Conservation (phyloP, 108 stramenopile species). For the Fistulifera solaris region DNA sequence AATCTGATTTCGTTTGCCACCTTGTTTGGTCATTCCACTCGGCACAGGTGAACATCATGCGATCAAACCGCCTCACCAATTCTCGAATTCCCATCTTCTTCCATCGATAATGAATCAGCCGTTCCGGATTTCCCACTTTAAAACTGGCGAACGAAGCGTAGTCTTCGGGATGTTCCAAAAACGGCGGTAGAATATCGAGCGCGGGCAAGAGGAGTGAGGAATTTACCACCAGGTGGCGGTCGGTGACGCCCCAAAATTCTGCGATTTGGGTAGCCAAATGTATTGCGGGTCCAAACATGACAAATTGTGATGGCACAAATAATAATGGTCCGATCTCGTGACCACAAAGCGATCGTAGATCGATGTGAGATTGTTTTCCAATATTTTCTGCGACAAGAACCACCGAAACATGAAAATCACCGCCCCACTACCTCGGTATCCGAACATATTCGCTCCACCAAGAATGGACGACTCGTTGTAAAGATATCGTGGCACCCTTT, state of each 20-base stretch:
- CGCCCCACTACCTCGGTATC: constrained; percentile 10
- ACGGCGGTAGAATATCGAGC: constrained; percentile 23
- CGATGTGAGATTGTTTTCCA: not conserved
- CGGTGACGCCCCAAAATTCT: constrained; percentile 24
- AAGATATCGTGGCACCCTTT: not conserved
- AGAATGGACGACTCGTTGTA: constrained; percentile 2
- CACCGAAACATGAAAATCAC: constrained; percentile 31
- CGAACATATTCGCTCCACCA: constrained; percentile 10
- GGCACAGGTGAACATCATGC: constrained; percentile 35
- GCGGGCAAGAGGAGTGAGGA: constrained; percentile 12
- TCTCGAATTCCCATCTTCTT: constrained; percentile 6
- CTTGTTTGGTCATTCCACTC: constrained; percentile 14
- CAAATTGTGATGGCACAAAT: constrained; percentile 17
- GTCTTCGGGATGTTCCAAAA: constrained; percentile 10
- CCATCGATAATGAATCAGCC: constrained; percentile 15
- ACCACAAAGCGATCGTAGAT: constrained; percentile 31
- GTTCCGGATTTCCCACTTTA: constrained; percentile 17
- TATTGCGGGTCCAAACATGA: constrained; percentile 4
- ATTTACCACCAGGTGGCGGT: constrained; percentile 22
- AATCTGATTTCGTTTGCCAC: constrained; percentile 8
- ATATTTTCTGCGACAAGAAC: constrained; percentile 16
- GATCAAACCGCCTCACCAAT: constrained; percentile 10
- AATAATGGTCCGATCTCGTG: constrained; percentile 40
- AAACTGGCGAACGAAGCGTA: too few relatives aligned
- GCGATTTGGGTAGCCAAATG: constrained; percentile 28